Base-by-base conservation (phyloP, 2,329 filamentous ascomycete genomes). In the Fusarium azukiicola region DNA sequence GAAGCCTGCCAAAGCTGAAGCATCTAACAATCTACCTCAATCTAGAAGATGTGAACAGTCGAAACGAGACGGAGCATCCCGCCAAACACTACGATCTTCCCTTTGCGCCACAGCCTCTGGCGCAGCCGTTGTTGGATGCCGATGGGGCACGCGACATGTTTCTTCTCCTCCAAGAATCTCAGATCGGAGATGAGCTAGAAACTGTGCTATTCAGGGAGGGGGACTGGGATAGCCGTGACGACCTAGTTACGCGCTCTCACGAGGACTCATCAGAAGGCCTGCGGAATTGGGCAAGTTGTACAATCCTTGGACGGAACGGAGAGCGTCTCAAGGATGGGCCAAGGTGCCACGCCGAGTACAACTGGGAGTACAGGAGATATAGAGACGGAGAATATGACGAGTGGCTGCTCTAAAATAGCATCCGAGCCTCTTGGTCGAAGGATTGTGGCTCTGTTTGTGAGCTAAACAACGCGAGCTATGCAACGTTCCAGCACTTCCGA, bases 21-120 rank as follows among this genome's bases (percentile, higher is more conserved):
- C 50, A 63, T 4, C 6, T 79, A 4, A 52, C 42, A 0, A 32
- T 79, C 6, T 44, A 79, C 27, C 50, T 79, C 2, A 67, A 79
- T 17, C 10, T 66, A 21, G 63, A 46, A 49, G 44, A 5, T 3
- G 8, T 17, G 4, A n/a, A 66, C 19, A 11, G 3, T 3, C 8
- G 13, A 11, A 66, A 66, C 6, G 32, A 66, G 6, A 66, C 44
- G 27, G 36, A 38, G 44, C 19, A 38, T 6, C 27, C 54, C 2
- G 3, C 4, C 27, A 11, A 19, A 5, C 63, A 12, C 23, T 46
- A 46, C 42, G 23, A 36, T 21, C 46, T 66, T 36, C 42, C 63
- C 5, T 46, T 16, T 42, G 9, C 23, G 27, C 40, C 27, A 23
- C 27, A 49, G 19, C 19, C 42, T 49, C 23, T 66, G 4, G 21